phyloP scores from a whole-genome alignment of 495 filamentous ascomycete genomes.

The Letharia lupina region DNA sequence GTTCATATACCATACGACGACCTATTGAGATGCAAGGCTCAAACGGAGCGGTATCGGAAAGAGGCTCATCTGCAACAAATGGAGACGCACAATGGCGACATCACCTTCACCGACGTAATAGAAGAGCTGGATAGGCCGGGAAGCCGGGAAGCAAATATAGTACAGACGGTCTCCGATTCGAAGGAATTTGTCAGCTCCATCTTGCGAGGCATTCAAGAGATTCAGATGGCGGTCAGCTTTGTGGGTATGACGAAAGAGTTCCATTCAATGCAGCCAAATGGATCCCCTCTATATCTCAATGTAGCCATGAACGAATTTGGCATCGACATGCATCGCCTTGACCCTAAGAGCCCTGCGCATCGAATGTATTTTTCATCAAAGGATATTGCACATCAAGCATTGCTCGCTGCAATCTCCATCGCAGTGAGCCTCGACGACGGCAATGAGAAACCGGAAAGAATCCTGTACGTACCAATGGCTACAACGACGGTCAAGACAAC shows the following conservation, averaged over 20 bases:
- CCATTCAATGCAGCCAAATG: slow-evolving; percentile 53
- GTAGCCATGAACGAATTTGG: slow-evolving; percentile 93
- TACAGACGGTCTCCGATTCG: slow-evolving; percentile 83
- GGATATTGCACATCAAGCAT: slow-evolving; percentile 90
- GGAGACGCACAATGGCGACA: slow-evolving; percentile 42
- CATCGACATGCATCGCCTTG: slow-evolving; percentile 85
- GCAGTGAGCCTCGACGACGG: slow-evolving; percentile 88
- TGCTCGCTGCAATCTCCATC: slow-evolving; percentile 84
- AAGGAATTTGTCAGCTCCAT: slow-evolving; percentile 88
- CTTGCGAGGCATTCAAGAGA: slow-evolving; percentile 85
- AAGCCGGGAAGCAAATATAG: slow-evolving; percentile 63
- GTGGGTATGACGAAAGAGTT: slow-evolving; percentile 77
- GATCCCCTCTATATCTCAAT: slow-evolving; percentile 66
- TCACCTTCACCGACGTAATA: slow-evolving; percentile 65
- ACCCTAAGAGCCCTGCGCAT: slow-evolving; percentile 89
- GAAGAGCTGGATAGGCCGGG: slow-evolving; percentile 70
- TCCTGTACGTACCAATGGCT: slow-evolving; percentile 94
- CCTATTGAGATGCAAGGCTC: slow-evolving; percentile 51
- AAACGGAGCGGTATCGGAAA: slow-evolving; percentile 37
- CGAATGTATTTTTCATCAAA: slow-evolving; percentile 96
- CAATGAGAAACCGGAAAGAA: slow-evolving; percentile 69
- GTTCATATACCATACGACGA: slow-evolving; percentile 90
- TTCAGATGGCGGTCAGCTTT: slow-evolving; percentile 92
- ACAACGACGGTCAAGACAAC: slow-evolving; percentile 94
- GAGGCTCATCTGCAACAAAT: slow-evolving; percentile 27